These are phyloP conservation scores for Colletotrichum brevisporum DNA, from an alignment of 2,329 filamentous ascomycete genomes.

Conservation along the genomic window DNA sequence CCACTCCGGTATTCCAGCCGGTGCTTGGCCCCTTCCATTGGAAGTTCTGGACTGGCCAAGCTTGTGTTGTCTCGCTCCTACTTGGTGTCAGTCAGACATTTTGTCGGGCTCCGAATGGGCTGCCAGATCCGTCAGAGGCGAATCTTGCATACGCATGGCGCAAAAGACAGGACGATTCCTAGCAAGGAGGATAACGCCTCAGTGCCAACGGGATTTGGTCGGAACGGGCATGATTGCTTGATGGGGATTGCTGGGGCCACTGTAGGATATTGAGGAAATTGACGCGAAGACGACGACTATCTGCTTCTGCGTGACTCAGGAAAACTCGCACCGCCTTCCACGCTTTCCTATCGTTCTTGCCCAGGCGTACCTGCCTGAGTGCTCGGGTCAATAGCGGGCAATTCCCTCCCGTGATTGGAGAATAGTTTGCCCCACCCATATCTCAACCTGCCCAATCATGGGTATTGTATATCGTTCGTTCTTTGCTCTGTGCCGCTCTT, in stretches of 20 bases:
- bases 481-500: neutral
- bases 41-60: constrained; percentile 9
- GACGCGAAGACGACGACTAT: neutral
- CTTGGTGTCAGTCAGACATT: neutral
- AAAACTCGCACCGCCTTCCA: too few species aligned
- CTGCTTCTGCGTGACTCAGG: neutral
- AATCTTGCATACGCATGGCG: neutral
- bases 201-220: constrained; percentile 1
- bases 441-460: neutral
- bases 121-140: constrained; percentile 3
- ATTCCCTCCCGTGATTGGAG: neutral
- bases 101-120: neutral
- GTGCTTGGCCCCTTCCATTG: constrained; percentile 15
- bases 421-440: neutral
- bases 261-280: constrained; percentile 20
- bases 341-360: too few species aligned
- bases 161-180: neutral
- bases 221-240: constrained; percentile 19
- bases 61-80: neutral
- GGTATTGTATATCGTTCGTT: neutral
- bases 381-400: constrained; percentile 10
- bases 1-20: constrained; percentile 3
- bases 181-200: neutral
- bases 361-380: too few species aligned
- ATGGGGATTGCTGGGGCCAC: neutral